Conservation (phyloP, 805 yeast species). For the Grigorovia jiainica region DNA sequence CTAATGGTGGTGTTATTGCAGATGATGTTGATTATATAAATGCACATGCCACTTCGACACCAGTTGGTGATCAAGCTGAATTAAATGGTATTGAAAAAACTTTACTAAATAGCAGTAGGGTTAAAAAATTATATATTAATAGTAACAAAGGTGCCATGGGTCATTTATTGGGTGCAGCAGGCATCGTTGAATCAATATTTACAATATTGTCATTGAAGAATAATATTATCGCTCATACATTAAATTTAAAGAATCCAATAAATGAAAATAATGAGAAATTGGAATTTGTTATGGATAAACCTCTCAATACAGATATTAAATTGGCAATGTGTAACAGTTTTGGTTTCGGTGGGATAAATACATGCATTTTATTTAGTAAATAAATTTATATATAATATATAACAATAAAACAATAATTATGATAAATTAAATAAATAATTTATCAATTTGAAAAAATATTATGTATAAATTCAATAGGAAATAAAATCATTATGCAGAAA, state of each 20-base stretch:
- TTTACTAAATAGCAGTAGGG: slow-evolving; percentile 13
- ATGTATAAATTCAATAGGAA: no score
- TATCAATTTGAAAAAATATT: no score
- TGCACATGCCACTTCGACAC: slow-evolving; percentile 95
- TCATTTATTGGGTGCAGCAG: slow-evolving; percentile 92
- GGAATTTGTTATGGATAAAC: slow-evolving; percentile 37
- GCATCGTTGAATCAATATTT: slow-evolving; percentile 83
- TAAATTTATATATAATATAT: neutral
- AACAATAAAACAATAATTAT: neutral
- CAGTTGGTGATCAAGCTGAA: slow-evolving; percentile 84
- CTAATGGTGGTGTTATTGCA: slow-evolving; percentile 39
- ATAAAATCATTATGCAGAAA: no score
- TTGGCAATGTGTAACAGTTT: slow-evolving; percentile 81
- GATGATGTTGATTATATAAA: slow-evolving; percentile 64
- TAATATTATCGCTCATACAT: slow-evolving; percentile 64
- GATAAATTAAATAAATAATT: no score
- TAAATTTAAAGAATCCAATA: slow-evolving; percentile 49
- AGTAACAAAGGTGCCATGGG: slow-evolving; percentile 92
- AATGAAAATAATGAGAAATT: slow-evolving; percentile 35
- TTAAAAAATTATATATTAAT: slow-evolving; percentile 40
- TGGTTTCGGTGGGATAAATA: slow-evolving; percentile 96
- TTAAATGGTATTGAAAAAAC: slow-evolving; percentile 51
- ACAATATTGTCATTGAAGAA: slow-evolving; percentile 56
- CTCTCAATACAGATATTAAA: slow-evolving; percentile 33
- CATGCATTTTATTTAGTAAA: slow-evolving; percentile 51